phyloP scores from a whole-genome alignment of 1,284 basidiomycete genomes.

The Stygiomarasmius scandens region DNA sequence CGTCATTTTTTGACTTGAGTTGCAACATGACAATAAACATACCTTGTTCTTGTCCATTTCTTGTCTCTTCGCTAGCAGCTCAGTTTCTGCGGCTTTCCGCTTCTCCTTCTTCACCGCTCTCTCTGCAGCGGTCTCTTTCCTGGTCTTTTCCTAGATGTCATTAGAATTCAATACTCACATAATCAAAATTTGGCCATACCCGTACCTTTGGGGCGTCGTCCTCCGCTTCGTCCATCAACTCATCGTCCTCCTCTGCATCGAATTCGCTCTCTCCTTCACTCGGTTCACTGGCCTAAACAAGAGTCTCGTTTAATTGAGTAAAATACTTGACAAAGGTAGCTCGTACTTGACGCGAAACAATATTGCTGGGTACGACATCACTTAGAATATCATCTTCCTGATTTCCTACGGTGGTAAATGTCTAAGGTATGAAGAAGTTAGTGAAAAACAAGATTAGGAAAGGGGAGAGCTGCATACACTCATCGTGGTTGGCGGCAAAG shows the following conservation, averaged over 20 bases:
- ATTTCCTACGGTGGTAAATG: conserved; percentile 13
- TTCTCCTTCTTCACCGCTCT: conserved; percentile 59
- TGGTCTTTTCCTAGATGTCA: conserved; percentile 21
- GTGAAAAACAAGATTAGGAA: not conserved
- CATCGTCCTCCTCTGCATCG: conserved; percentile 59
- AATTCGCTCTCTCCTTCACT: conserved; percentile 70
- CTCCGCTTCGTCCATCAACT: conserved; percentile 63
- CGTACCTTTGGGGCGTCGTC: conserved; percentile 38
- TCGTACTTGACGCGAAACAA: conserved; percentile 76
- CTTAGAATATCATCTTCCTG: conserved; percentile 77
- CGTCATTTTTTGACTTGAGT: conserved; percentile 16
- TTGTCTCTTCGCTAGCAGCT: conserved; percentile 68
- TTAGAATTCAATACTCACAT: not conserved
- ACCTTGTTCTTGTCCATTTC: conserved; percentile 87
- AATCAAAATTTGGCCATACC: not conserved
- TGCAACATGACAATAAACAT: conserved; percentile 11
- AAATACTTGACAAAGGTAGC: not conserved
- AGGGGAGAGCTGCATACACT: conserved; percentile 6
- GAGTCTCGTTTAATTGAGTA: not conserved
- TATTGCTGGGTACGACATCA: conserved; percentile 81
- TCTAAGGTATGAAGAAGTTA: not conserved
- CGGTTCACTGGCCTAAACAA: conserved; percentile 58
- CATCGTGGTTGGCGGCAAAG: conserved; percentile 2
- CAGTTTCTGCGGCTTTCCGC: conserved; percentile 68
- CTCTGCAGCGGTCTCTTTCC: conserved; percentile 32